These are phyloP conservation scores for Daedaleopsis sinensis DNA, from an alignment of 768 basidiomycete genomes.

Conservation along the genomic window DNA sequence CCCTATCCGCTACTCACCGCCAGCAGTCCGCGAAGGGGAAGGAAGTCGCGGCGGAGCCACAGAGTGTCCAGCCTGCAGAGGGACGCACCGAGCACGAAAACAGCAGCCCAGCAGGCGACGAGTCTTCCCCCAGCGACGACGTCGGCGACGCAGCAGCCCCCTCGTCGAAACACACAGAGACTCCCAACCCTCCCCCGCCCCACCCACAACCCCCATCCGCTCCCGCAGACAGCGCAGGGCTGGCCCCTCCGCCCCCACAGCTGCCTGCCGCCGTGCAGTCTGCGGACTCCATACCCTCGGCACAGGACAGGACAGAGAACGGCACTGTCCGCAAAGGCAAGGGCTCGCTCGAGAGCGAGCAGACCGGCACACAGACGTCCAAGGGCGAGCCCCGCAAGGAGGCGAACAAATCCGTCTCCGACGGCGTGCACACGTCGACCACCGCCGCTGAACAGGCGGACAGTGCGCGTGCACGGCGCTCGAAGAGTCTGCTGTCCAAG, in stretches of 20 bases:
- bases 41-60: conserved; percentile 28
- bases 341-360: conserved; percentile 47
- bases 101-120: conserved; percentile 17
- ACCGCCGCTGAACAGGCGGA: conserved; percentile 30
- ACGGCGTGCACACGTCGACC: conserved; percentile 36
- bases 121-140: conserved; percentile 6
- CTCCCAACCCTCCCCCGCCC: conserved; percentile 1
- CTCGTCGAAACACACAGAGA: conserved; percentile 8
- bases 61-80: conserved; percentile 29
- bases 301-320: conserved; percentile 43
- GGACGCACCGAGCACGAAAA: conserved; percentile 23
- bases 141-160: conserved; percentile 12
- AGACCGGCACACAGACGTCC: conserved; percentile 45
- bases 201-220: not conserved
- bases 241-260: conserved; percentile 25
- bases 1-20: conserved; percentile 4
- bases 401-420: conserved; percentile 35
- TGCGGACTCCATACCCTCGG: conserved; percentile 18
- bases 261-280: conserved; percentile 15
- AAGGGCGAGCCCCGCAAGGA: conserved; percentile 36
- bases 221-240: conserved; percentile 26
- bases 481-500: conserved; percentile 50
- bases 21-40: conserved; percentile 27
- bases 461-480: conserved; percentile 46
- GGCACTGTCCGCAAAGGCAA: conserved; percentile 44